Percentiles rank a stretch among this genome's conserved stretches.
These are phyloP conservation scores for Salvia rosmarinus DNA, from an alignment of 257 asterid species.

Conservation along the genomic window DNA sequence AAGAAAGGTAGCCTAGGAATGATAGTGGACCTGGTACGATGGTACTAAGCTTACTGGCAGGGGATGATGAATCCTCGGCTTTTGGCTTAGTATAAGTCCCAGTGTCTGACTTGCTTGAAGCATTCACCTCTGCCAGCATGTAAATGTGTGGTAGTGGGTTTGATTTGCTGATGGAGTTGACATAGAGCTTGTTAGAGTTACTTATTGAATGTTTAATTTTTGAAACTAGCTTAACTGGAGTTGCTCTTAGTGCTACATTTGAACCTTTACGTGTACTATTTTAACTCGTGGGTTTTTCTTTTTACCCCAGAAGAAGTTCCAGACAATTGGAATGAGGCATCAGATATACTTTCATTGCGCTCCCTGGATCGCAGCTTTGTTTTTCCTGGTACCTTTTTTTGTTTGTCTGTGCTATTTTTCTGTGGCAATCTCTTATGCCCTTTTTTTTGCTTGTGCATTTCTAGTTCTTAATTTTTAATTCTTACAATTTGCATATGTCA, in stretches of 20 bases:
- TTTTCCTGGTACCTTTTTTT: conserved; percentile 72
- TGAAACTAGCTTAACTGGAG: conserved; percentile 11
- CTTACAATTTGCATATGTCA: conserved; percentile 32
- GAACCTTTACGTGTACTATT: conserved; percentile 24
- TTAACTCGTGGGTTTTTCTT: conserved; percentile 27
- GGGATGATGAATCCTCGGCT: neutral
- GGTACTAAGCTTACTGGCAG: neutral
- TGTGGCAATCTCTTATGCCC: neutral
- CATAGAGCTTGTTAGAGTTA: neutral
- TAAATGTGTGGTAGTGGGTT: neutral
- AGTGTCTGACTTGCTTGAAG: conserved; percentile 1
- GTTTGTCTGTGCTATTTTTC: neutral
- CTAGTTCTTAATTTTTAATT: conserved; percentile 22
- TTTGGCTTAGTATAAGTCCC: neutral
- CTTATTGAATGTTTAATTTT: neutral
- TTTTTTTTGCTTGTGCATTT: conserved; percentile 17
- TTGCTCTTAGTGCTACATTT: conserved; percentile 16
- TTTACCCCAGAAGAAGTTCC: conserved; percentile 76
- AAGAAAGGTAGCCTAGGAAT: neutral
- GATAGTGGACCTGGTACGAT: neutral
- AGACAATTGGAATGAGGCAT: conserved; percentile 78
- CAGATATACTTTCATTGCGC: conserved; percentile 69
- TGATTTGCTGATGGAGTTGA: conserved; percentile 20
- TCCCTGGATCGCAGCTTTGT: conserved; percentile 86
- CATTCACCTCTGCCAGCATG: neutral